Evolutionary conservation across 768 basidiomycete species (phyloP).

Genomic region (Tricholoma terreum): DNA sequence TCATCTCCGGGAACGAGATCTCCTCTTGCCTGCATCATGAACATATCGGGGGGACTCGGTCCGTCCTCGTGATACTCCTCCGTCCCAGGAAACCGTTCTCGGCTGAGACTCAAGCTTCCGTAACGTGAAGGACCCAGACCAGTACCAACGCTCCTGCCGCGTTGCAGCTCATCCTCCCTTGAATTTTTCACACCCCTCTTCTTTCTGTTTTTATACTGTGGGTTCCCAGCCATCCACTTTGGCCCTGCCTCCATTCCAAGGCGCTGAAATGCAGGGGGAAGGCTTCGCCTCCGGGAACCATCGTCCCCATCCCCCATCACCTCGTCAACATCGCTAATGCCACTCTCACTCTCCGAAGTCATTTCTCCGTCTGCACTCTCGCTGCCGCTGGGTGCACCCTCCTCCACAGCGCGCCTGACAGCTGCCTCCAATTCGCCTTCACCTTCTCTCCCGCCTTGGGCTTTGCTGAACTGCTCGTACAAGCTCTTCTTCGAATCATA

Average conservation of each 20-base stretch:
- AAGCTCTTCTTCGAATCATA: slow-evolving; percentile 85
- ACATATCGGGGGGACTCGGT: slow-evolving; percentile 65
- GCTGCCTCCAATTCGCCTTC: slow-evolving; percentile 39
- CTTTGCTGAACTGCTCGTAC: slow-evolving; percentile 81
- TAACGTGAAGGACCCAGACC: slow-evolving; percentile 12
- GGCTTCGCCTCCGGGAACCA: slow-evolving; percentile 10
- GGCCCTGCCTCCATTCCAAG: slow-evolving; percentile 42
- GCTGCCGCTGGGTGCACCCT: slow-evolving; percentile 13
- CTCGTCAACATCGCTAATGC: slow-evolving; percentile 20
- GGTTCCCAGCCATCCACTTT: slow-evolving; percentile 80
- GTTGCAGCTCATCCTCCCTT: slow-evolving; percentile 21
- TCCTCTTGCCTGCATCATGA: slow-evolving; percentile 57
- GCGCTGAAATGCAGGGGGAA: slow-evolving; percentile 18
- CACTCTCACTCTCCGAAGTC: slow-evolving; percentile 24
- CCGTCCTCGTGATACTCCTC: slow-evolving; percentile 22
- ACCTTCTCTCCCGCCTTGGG: slow-evolving; percentile 37
- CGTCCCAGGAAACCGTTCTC: slow-evolving; percentile 26
- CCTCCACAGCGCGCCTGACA: slow-evolving; percentile 32
- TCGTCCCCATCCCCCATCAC: slow-evolving; percentile 19
- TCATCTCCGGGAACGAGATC: slow-evolving; percentile 41
- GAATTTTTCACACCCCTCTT: slow-evolving; percentile 58
- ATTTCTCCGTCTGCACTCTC: slow-evolving; percentile 13
- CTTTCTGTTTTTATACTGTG: slow-evolving; percentile 85
- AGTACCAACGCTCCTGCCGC: slow-evolving; percentile 27
- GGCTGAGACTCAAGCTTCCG: slow-evolving; percentile 23